These are phyloP conservation scores for Fusarium marasasianum DNA, from an alignment of 2,329 filamentous ascomycete genomes.

Conservation along the genomic window DNA sequence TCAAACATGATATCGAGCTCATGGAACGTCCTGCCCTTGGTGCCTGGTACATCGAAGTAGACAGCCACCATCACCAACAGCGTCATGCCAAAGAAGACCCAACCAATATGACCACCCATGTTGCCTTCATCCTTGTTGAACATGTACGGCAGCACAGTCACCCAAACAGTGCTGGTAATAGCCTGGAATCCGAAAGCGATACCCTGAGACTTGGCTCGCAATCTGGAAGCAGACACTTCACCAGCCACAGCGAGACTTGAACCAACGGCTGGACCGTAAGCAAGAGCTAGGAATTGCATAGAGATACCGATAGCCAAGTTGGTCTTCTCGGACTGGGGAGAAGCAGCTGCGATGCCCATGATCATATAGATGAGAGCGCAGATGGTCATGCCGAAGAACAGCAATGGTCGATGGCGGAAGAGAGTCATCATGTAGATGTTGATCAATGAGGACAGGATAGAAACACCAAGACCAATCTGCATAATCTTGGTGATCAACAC, in stretches of 20 bases:
- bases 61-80: background rate
- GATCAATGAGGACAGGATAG: background rate
- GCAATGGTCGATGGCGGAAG: constrained; percentile 6
- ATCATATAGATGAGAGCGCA: constrained; percentile 12
- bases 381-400: constrained; percentile 9
- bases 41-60: constrained; percentile 10
- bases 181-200: constrained; percentile 7
- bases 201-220: constrained; percentile 7
- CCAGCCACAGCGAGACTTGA: constrained; percentile 9
- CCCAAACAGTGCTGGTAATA: constrained; percentile 1
- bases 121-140: constrained; percentile 13
- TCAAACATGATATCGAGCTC: constrained; percentile 13
- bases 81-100: constrained; percentile 6
- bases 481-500: constrained; percentile 1
- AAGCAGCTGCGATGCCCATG: constrained; percentile 1
- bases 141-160: constrained; percentile 2
- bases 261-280: background rate
- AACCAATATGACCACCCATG: constrained; percentile 8
- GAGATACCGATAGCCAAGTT: background rate
- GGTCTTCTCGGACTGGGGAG: background rate
- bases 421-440: constrained; percentile 20
- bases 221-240: constrained; percentile 6
- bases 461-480: constrained; percentile 10
- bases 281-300: background rate
- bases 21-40: constrained; percentile 6